Evolutionary conservation across 495 filamentous ascomycete genomes (phyloP).

Genomic region (Penicillium malachiteum): DNA sequence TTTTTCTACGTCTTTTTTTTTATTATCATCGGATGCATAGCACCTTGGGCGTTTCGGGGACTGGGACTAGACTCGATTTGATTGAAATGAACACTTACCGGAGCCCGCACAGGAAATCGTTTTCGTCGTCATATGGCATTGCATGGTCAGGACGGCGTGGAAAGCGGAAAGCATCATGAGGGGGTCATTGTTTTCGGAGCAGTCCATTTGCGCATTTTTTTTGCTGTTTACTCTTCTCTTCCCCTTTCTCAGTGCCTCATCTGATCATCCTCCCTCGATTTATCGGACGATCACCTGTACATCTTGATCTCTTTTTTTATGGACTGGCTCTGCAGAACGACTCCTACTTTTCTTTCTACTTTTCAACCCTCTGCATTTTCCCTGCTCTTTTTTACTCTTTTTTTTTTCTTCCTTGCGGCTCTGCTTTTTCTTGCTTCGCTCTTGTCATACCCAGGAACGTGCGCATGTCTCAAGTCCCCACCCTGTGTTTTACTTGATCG

Average conservation of each 20-base stretch:
- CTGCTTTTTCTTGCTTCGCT: conserved; percentile 16
- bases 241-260: conserved; percentile 4
- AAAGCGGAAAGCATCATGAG: conserved; percentile 28
- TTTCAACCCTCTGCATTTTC: not conserved
- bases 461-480: conserved; percentile 27
- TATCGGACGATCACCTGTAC: conserved; percentile 11
- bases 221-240: not conserved
- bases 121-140: conserved; percentile 32
- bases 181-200: conserved; percentile 22
- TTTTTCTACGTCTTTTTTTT: conserved; percentile 10
- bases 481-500: conserved; percentile 10
- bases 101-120: conserved; percentile 29
- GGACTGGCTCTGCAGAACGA: conserved; percentile 4
- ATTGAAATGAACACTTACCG: conserved; percentile 29
- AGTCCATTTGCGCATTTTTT: conserved; percentile 24
- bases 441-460: conserved; percentile 21
- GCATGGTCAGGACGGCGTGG: conserved; percentile 29
- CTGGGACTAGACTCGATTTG: conserved; percentile 37
- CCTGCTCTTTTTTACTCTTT: not conserved
- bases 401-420: conserved; percentile 10
- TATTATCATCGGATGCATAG: conserved; percentile 33
- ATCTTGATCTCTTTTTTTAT: conserved; percentile 11
- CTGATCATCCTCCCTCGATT: not conserved
- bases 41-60: conserved; percentile 35
- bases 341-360: not conserved